Evolutionary conservation across 192 early-diverging fungal species (phyloP).

Genomic region (Backusella psychrophila): DNA sequence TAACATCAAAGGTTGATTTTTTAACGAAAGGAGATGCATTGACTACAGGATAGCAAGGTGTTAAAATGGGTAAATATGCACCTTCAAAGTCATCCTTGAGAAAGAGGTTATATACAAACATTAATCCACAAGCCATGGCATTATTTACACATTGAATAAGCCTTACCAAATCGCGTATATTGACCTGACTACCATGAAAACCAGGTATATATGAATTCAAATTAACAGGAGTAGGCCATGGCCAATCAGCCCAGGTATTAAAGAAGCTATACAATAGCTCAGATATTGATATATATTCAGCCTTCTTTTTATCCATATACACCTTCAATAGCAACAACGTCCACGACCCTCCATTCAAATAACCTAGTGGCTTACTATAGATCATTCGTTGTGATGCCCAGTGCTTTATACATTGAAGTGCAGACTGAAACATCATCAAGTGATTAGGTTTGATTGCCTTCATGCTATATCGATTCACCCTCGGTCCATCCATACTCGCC

Average conservation of each 20-base stretch:
- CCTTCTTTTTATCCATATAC: slow-evolving; percentile 9
- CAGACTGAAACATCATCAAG: not conserved
- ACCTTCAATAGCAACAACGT: slow-evolving; percentile 19
- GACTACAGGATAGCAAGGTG: slow-evolving; percentile 32
- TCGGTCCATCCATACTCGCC: slow-evolving; percentile 33
- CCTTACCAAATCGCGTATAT: not conserved
- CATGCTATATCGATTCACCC: slow-evolving; percentile 20
- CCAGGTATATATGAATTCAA: slow-evolving; percentile 13
- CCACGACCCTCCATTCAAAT: slow-evolving; percentile 35
- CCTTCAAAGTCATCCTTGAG: slow-evolving; percentile 13
- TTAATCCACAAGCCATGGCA: not conserved
- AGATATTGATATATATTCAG: not conserved
- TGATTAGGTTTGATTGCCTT: not conserved
- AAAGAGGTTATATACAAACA: not conserved
- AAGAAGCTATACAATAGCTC: slow-evolving; percentile 21
- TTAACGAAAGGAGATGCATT: slow-evolving; percentile 22
- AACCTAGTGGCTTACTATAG: slow-evolving; percentile 31
- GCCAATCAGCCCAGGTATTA: slow-evolving; percentile 21
- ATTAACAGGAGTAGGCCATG: slow-evolving; percentile 24
- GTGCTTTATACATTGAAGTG: slow-evolving; percentile 27
- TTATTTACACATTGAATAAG: not conserved
- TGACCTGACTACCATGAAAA: not conserved
- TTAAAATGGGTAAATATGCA: slow-evolving; percentile 25
- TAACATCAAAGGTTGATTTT: slow-evolving; percentile 16
- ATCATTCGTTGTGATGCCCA: slow-evolving; percentile 28